Conservation (phyloP, 1,284 basidiomycete species). For the Retiboletus flavoniger region DNA sequence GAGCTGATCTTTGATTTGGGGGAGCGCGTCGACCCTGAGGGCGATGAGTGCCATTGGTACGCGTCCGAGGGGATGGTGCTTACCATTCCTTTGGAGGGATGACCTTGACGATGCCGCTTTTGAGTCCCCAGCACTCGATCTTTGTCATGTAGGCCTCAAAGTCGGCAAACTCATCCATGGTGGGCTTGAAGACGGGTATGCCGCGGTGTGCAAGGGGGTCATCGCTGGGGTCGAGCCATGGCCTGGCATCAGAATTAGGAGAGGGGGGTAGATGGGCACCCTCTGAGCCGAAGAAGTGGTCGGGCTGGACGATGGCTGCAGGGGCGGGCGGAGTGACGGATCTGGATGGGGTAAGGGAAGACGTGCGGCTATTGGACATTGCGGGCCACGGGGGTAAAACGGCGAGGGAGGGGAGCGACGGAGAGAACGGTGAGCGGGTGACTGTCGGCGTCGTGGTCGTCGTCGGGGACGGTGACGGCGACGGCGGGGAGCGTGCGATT, state of each 20-base stretch:
- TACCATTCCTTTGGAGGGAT: slow-evolving; percentile 93
- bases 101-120: slow-evolving; percentile 90
- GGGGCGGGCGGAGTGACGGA: slow-evolving; percentile 46
- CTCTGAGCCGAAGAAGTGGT: slow-evolving; percentile 74
- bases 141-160: slow-evolving; percentile 86
- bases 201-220: slow-evolving; percentile 84
- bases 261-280: slow-evolving; percentile 53
- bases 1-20: slow-evolving; percentile 66
- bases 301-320: slow-evolving; percentile 61
- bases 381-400: background rate
- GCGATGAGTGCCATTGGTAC: slow-evolving; percentile 4
- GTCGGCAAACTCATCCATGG: slow-evolving; percentile 83
- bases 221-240: slow-evolving; percentile 75
- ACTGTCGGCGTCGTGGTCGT: slow-evolving; percentile 10
- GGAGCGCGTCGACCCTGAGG: slow-evolving; percentile 71
- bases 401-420: background rate
- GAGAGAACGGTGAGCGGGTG: background rate
- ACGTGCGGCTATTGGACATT: slow-evolving; percentile 30
- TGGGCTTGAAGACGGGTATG: slow-evolving; percentile 92
- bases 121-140: slow-evolving; percentile 84
- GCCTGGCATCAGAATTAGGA: slow-evolving; percentile 55
- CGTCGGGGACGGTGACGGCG: slow-evolving; percentile 9
- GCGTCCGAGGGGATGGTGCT: slow-evolving; percentile 30
- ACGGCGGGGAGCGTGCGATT: slow-evolving; percentile 6
- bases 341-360: slow-evolving; percentile 54